Evolutionary conservation across 805 yeast species (phyloP).

Genomic region (Metschnikowia santaceciliae): DNA sequence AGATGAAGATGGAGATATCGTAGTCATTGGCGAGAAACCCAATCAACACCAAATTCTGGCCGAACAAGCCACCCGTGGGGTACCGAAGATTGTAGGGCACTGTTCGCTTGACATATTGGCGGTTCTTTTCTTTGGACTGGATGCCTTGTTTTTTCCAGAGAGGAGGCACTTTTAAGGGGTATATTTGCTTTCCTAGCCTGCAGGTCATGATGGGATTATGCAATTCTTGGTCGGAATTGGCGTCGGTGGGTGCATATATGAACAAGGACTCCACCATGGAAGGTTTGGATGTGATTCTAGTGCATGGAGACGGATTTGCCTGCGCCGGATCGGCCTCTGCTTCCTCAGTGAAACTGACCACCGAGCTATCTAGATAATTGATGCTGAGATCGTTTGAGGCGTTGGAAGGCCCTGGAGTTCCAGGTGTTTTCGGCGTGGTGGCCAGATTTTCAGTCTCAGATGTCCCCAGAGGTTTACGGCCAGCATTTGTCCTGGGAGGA

Average conservation of each 20-base stretch:
- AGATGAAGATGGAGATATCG: conserved; percentile 47
- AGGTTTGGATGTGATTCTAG: not conserved
- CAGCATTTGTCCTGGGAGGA: conserved; percentile 3
- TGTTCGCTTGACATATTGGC: conserved; percentile 16
- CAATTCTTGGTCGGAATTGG: conserved; percentile 8
- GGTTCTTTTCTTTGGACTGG: not conserved
- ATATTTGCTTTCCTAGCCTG: conserved; percentile 31
- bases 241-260: conserved; percentile 31
- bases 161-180: conserved; percentile 28
- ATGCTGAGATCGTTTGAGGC: conserved; percentile 21
- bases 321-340: not conserved
- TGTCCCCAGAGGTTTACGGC: not conserved
- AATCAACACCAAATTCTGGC: conserved; percentile 57
- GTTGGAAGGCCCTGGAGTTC: not conserved
- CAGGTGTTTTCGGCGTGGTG: too few species aligned
- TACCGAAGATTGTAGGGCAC: conserved; percentile 47
- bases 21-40: conserved; percentile 52
- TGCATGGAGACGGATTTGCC: not conserved
- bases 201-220: conserved; percentile 34
- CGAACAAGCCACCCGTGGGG: conserved; percentile 63
- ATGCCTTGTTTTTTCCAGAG: conserved; percentile 23
- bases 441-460: not conserved
- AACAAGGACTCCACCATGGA: conserved; percentile 23
- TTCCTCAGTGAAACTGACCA: conserved; percentile 30
- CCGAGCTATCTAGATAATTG: conserved; percentile 31